Conservation (phyloP, 1,139 yeast genomes). For the Hanseniaspora sp. region DNA sequence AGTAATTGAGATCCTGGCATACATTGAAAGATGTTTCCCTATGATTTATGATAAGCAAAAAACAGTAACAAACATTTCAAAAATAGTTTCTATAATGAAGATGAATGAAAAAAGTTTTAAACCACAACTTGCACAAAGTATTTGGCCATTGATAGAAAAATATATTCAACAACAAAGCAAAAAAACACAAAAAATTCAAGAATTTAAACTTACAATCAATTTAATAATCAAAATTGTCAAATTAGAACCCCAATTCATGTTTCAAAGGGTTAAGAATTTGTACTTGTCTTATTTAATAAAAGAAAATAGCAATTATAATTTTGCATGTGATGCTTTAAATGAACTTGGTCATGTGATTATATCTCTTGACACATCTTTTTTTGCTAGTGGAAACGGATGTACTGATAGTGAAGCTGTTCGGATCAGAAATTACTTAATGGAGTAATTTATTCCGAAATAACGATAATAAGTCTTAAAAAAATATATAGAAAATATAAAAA, state of each 20-base stretch:
- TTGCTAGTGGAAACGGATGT: too few relatives aligned
- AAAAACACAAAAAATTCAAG: too few relatives aligned
- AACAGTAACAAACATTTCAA: neutral
- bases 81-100: neutral
- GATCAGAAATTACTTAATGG: too few relatives aligned
- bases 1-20: conserved; percentile 1
- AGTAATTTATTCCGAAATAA: too few relatives aligned
- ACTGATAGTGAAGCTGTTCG: too few relatives aligned
- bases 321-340: neutral
- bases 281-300: neutral
- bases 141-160: conserved; percentile 1
- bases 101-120: conserved; percentile 4
- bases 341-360: neutral
- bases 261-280: neutral
- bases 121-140: conserved; percentile 12
- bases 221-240: neutral
- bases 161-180: neutral
- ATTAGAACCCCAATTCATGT: conserved; percentile 1
- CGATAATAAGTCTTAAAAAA: too few relatives aligned
- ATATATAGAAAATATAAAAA: too few relatives aligned
- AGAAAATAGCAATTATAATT: neutral
- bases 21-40: conserved; percentile 6
- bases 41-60: neutral
- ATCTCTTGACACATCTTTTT: neutral
- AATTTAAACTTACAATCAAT: neutral